Base-by-base conservation (phyloP, 257 asterid species). In the Dorcoceras hygrometricum region DNA sequence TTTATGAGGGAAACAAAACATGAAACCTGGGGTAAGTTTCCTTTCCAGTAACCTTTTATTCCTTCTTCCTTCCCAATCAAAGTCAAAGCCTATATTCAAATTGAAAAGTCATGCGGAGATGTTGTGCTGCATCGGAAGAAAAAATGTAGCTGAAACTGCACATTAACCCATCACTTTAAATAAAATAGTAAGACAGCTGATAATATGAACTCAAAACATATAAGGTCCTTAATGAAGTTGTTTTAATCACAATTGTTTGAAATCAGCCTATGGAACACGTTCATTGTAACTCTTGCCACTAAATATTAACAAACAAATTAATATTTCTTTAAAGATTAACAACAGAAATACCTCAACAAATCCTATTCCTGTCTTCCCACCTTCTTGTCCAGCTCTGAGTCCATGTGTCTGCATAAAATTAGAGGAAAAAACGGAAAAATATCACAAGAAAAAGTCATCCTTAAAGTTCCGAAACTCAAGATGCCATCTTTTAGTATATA, bases 1-100 rank as follows among this genome's bases (percentile, higher is more conserved):
- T 31, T 58, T 19, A 29, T 62, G 63, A 55, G 67, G 28, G 63
- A 72, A 28, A 50, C 50, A 46, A 62, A 70, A 36, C 48, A 63
- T 23, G 43, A 57, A 66, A 92, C 98, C 96, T 90, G 96, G 28
- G 99, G 99, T 71, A 94, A 95, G 69, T 81, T 90, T 70, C 99
- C 99, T 79, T 87, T 94, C 99, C 99, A 94, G 75, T 94, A 90
- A 36, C 99, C 99, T 85, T 88, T 94, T 63, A 88, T 8, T 77
- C 97, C 97, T 80, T 87, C 96, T 60, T 90, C 95, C 72, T 84
- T 85, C 67, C 91, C 91, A 29, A 90, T 84, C 89, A 89, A 67
- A 24, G 95, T 62, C 39, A 90, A 58, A 18, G 96, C 96, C 99
- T 94, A 80, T 61, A 70, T 53, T 57, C 67, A 77, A 74, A 59